Percentiles rank a stretch among this genome's conserved stretches.
Evolutionary conservation across 306 rosid species (phyloP).

Genomic region (Oxytropis ochrocephala): DNA sequence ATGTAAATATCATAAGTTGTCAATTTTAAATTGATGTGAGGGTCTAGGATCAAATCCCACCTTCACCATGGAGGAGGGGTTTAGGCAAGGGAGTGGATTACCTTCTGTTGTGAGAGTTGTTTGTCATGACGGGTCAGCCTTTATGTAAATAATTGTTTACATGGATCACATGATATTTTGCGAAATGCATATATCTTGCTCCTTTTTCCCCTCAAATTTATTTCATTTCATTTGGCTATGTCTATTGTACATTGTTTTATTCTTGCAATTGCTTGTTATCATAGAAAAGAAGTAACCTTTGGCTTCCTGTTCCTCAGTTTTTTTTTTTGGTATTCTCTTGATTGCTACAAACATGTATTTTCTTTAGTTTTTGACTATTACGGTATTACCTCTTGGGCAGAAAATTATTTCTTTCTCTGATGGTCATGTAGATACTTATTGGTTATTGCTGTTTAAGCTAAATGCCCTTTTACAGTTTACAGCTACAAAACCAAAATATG

Average conservation of each 20-base stretch:
- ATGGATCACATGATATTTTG: slow-evolving; percentile 5
- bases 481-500: slow-evolving; percentile 30
- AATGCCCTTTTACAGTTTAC: slow-evolving; percentile 39
- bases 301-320: background rate
- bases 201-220: background rate
- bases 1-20: background rate
- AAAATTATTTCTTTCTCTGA: slow-evolving; percentile 8
- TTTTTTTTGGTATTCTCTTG: background rate
- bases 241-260: slow-evolving; percentile 3
- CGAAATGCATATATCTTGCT: background rate
- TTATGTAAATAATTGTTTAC: slow-evolving; percentile 6
- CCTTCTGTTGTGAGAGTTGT: background rate
- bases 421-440: slow-evolving; percentile 3
- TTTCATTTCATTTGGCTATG: background rate
- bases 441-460: slow-evolving; percentile 22
- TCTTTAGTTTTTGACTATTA: background rate
- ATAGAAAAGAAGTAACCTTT: background rate
- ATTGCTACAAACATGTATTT: background rate
- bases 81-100: slow-evolving; percentile 13
- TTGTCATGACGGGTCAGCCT: background rate
- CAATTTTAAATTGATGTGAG: background rate
- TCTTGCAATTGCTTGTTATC: slow-evolving; percentile 2
- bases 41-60: background rate
- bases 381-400: background rate
- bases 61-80: background rate